A percentile compares a stretch with the other conserved stretches of the same genome.
Conservation (phyloP, 1,284 basidiomycete genomes). For the Naganishia sp. region DNA sequence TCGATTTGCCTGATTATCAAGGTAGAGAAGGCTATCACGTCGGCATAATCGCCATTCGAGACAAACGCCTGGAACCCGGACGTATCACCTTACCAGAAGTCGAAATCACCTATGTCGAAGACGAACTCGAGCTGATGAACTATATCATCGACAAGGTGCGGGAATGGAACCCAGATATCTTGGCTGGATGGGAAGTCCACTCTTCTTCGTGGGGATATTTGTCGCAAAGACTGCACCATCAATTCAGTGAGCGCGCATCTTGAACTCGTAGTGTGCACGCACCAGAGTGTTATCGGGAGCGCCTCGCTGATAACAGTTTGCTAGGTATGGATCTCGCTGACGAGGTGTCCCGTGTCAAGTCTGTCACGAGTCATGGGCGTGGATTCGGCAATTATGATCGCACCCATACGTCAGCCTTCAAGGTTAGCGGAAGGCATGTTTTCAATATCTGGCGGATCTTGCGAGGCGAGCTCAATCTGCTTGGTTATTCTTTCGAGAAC, state of each 20-base stretch:
- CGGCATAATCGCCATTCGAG: constrained; percentile 65
- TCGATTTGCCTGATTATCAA: constrained; percentile 54
- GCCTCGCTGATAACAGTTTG: constrained; percentile 24
- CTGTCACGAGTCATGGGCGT: constrained; percentile 2
- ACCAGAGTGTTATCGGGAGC: constrained; percentile 11
- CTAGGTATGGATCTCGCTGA: constrained; percentile 68
- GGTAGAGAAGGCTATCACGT: constrained; percentile 54
- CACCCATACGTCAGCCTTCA: constrained; percentile 77
- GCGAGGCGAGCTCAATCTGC: constrained; percentile 77
- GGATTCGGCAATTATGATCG: constrained; percentile 63
- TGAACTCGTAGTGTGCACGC: constrained; percentile 25
- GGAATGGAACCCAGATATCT: constrained; percentile 83
- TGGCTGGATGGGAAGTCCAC: constrained; percentile 91
- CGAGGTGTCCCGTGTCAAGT: constrained; percentile 65
- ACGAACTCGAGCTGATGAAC: constrained; percentile 83
- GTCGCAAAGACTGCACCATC: constrained; percentile 62
- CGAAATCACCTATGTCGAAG: constrained; percentile 62
- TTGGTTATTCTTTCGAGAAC: constrained; percentile 86
- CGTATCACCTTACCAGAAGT: constrained; percentile 55
- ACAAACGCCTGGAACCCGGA: constrained; percentile 43
- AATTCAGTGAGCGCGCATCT: constrained; percentile 60
- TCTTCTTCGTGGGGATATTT: constrained; percentile 88
- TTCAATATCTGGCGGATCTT: constrained; percentile 92
- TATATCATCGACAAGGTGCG: constrained; percentile 72
- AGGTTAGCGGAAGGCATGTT: constrained; percentile 82